Base-by-base conservation (phyloP, 1,139 yeast genomes). In the Kodamaea plutei region DNA sequence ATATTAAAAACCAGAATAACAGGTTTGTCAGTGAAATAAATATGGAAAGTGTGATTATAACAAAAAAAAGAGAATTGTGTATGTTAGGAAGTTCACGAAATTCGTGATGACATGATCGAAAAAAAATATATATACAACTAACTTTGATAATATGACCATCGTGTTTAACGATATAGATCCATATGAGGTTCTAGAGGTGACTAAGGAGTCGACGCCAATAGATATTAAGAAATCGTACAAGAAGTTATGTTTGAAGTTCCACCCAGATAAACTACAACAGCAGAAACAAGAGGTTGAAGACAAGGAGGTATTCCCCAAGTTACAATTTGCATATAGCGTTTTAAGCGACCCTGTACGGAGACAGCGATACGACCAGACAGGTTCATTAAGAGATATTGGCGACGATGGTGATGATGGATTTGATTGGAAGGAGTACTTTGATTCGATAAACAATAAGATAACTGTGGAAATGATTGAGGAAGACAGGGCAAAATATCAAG, bases 261-360 rank as follows among this genome's bases (percentile, higher is more conserved):
- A 87, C 52, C 96, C 96, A 0, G 96, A 87, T 55, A 87, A 85
- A 50, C 50, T 72, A 26, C 65, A 61, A 36, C 75, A 73, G 37
- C 41, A 31, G 15, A 38, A 38, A 20, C 39, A 43, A 12, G 39
- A 39, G 20, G 23, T 18, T 12, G 56, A 51, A 13, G 69, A 72
- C 37, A 61, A 60, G 36, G 61, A 55, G n/a, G 47, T 48, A 36
- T 87, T 87, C 52, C 84, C 87, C 38, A 61, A 71, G 44, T 69
- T 87, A 17, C 91, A 85, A 49, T 79, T 84, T 52, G 82, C 95
- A 20, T 85, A 84, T 52, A 66, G 81, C 29, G 69, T 87, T 2
- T 60, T 87, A 23, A 67, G 76, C 21, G 93, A 87, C 47, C 64
- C 69, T 1, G 53, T 54, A 28, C 70, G 73, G 40, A 61, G 87